Conservation (phyloP, 768 basidiomycete genomes). For the Trametes cinnabarina region DNA sequence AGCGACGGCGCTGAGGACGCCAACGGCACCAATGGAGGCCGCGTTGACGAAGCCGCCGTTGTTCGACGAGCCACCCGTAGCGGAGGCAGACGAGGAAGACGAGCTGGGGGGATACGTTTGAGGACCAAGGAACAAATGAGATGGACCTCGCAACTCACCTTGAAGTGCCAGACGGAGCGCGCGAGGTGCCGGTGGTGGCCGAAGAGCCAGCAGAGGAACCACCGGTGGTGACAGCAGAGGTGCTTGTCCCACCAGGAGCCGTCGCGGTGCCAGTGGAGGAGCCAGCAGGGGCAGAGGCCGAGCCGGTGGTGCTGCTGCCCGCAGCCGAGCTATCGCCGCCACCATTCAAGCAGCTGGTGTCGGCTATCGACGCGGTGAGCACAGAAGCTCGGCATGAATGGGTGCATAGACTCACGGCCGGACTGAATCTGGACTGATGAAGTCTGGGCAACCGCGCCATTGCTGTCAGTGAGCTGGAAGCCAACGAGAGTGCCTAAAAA, state of each 20-base stretch:
- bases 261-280: neutral
- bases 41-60: constrained; percentile 32
- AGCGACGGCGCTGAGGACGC: constrained; percentile 35
- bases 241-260: neutral
- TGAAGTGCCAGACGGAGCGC: neutral
- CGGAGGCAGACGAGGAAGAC: constrained; percentile 15
- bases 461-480: constrained; percentile 58
- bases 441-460: constrained; percentile 48
- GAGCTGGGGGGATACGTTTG: constrained; percentile 16
- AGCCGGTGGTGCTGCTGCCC: constrained; percentile 4
- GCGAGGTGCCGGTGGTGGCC: constrained; percentile 3
- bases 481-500: constrained; percentile 50
- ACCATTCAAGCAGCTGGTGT: constrained; percentile 37
- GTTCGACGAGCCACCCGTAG: constrained; percentile 18
- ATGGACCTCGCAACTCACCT: neutral
- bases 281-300: constrained; percentile 9
- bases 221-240: constrained; percentile 2
- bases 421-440: constrained; percentile 49
- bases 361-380: constrained; percentile 24
- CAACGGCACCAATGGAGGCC: constrained; percentile 37
- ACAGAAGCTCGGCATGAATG: neutral
- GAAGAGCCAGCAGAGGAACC: neutral
- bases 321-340: constrained; percentile 4
- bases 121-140: constrained; percentile 6
- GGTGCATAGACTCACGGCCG: constrained; percentile 44